phyloP scores from a whole-genome alignment of 192 early-diverging fungal genomes.

The Podila minutissima region DNA sequence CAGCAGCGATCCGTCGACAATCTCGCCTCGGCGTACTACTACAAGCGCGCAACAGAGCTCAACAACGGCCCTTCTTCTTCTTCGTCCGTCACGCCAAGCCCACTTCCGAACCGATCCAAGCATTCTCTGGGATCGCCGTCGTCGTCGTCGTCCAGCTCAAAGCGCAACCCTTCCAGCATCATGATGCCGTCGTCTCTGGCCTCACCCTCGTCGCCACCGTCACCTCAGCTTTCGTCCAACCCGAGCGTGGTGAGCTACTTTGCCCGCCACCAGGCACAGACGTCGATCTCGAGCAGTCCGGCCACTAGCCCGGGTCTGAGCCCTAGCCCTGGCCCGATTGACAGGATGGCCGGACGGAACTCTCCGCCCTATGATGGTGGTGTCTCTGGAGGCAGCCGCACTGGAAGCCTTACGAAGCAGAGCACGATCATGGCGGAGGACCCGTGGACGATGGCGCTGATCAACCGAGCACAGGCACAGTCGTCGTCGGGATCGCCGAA shows the following conservation, averaged over 20 bases:
- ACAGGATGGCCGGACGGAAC: neutral
- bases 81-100: neutral
- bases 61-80: neutral
- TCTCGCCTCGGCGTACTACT: slow-evolving; percentile 35
- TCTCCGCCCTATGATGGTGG: neutral
- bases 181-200: neutral
- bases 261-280: neutral
- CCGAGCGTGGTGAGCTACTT: neutral
- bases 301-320: neutral
- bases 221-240: neutral
- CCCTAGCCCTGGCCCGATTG: neutral
- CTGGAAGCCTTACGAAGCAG: neutral
- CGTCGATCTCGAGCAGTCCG: neutral
- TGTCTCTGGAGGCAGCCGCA: neutral
- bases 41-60: slow-evolving; percentile 23
- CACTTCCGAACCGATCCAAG: neutral
- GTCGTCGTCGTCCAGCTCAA: neutral
- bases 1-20: slow-evolving; percentile 40
- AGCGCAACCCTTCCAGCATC: neutral
- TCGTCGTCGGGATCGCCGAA: too few species aligned
- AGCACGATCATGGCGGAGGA: neutral
- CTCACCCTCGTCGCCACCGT: neutral
- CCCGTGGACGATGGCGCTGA: neutral
- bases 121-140: neutral
- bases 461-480: neutral